Evolutionary conservation across 108 stramenopile species (phyloP).

Genomic region (Nitzschia inconspicua): DNA sequence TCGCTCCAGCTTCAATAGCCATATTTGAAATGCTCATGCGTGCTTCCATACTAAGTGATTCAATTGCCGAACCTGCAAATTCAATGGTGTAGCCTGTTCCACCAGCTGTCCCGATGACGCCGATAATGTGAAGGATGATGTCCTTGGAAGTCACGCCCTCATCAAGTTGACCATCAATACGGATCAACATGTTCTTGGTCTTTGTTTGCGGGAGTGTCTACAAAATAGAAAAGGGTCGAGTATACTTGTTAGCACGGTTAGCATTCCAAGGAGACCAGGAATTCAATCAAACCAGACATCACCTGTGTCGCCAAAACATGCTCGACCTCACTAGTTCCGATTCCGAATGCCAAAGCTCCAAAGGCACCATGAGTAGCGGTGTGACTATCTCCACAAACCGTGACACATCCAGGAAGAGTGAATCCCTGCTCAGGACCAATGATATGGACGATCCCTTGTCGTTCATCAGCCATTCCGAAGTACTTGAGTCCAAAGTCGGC

Average conservation of each 20-base stretch:
- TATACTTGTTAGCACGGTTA: background rate
- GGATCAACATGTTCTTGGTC: conserved; percentile 90
- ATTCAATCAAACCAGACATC: conserved; percentile 7
- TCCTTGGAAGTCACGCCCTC: conserved; percentile 92
- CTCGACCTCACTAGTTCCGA: conserved; percentile 95
- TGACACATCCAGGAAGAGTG: conserved; percentile 87
- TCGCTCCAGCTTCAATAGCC: conserved; percentile 94
- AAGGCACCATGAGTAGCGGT: conserved; percentile 96
- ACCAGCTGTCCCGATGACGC: conserved; percentile 93
- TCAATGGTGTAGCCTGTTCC: conserved; percentile 96
- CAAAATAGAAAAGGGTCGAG: background rate
- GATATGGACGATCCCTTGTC: conserved; percentile 95
- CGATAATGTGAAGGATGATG: conserved; percentile 89
- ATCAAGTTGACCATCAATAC: conserved; percentile 77
- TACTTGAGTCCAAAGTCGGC: conserved; percentile 89
- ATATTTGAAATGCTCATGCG: conserved; percentile 94
- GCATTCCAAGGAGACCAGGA: background rate
- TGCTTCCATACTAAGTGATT: conserved; percentile 82
- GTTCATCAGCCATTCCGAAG: conserved; percentile 92
- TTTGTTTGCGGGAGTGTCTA: conserved; percentile 88
- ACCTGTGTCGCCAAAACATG: conserved; percentile 94
- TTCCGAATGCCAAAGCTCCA: conserved; percentile 93
- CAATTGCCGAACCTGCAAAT: conserved; percentile 88
- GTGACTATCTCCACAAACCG: conserved; percentile 92
- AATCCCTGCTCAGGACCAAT: conserved; percentile 96